Conservation (phyloP, 257 asterid genomes). For the Nicotiana attenuata region DNA sequence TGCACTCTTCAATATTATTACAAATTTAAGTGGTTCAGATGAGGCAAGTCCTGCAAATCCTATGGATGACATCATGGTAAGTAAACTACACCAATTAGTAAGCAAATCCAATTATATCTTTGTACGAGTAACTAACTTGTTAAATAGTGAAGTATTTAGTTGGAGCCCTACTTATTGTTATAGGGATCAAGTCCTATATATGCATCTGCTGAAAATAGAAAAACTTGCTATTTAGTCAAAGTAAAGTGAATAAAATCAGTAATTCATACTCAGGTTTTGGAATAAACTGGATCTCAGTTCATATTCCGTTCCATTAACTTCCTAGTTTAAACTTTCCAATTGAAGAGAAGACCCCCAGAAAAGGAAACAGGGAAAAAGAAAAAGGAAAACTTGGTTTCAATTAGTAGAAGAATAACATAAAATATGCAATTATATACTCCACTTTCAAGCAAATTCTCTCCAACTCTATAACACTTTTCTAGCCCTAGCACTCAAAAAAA, state of each 20-base stretch:
- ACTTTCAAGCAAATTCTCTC: too few species aligned
- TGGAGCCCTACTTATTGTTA: not conserved
- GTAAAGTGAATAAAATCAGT: not conserved
- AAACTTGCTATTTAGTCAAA: not conserved
- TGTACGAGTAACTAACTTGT: not conserved
- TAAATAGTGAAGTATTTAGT: too few species aligned
- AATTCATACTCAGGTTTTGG: not conserved
- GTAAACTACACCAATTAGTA: not conserved
- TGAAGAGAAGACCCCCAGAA: too few species aligned
- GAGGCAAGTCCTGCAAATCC: too few species aligned
- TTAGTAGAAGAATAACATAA: not conserved
- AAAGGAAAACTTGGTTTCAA: too few species aligned
- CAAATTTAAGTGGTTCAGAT: too few species aligned
- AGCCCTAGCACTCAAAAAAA: too few species aligned
- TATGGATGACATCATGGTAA: too few species aligned
- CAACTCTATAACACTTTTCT: too few species aligned
- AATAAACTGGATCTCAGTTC: not conserved
- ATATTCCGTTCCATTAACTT: not conserved
- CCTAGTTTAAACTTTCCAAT: too few species aligned
- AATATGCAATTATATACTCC: not conserved
- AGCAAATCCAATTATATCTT: not conserved
- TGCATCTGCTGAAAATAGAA: not conserved
- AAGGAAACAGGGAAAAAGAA: too few species aligned
- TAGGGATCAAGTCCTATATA: not conserved
- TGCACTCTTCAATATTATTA: too few species aligned